Conservation (phyloP, 805 yeast genomes). For the Yamadazyma philogaea region DNA sequence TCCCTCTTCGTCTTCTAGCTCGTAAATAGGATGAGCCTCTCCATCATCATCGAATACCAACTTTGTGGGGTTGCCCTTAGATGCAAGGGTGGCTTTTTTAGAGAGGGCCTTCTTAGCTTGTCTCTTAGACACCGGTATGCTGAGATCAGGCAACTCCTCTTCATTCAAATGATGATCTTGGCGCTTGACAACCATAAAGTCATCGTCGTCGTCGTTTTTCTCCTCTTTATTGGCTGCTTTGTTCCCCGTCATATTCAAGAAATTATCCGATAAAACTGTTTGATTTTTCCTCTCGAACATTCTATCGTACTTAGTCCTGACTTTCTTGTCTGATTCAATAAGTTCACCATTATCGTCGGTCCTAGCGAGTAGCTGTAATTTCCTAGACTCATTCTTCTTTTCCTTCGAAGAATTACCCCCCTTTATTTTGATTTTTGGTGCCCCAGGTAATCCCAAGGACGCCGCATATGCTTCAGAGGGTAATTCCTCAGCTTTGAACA, state of each 20-base stretch:
- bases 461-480: constrained; percentile 84
- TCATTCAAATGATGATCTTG: constrained; percentile 68
- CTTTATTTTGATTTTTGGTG: constrained; percentile 82
- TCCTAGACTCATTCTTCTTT: constrained; percentile 77
- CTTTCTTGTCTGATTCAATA: constrained; percentile 39
- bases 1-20: constrained; percentile 84
- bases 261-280: constrained; percentile 86
- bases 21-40: constrained; percentile 84
- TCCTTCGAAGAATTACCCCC: constrained; percentile 58
- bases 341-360: constrained; percentile 57
- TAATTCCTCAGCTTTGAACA: constrained; percentile 71
- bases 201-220: constrained; percentile 51
- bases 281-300: constrained; percentile 96
- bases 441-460: constrained; percentile 91
- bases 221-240: constrained; percentile 20
- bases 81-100: constrained; percentile 65
- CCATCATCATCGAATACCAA: constrained; percentile 94
- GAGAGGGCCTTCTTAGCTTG: constrained; percentile 82
- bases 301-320: constrained; percentile 85
- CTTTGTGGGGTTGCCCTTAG: constrained; percentile 70
- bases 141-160: constrained; percentile 59
- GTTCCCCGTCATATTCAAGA: constrained; percentile 63
- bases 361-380: constrained; percentile 54
- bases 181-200: constrained; percentile 78
- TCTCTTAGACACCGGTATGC: constrained; percentile 74